These are phyloP conservation scores for Ogataea hybrid DNA, from an alignment of 1,139 yeast genomes.

Conservation along the genomic window DNA sequence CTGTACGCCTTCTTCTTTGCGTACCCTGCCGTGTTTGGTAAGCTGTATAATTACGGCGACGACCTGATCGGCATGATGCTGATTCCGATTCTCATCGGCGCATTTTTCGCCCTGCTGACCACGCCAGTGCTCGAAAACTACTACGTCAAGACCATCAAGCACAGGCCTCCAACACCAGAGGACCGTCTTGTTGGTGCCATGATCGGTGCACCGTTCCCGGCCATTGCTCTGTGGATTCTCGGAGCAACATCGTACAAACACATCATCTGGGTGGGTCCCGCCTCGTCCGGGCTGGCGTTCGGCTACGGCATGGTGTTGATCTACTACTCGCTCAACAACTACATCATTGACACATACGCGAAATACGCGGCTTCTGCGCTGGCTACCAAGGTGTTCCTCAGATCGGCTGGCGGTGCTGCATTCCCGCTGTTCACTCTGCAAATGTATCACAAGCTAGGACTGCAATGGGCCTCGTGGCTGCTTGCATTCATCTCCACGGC, in stretches of 20 bases:
- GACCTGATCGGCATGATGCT: conserved; percentile 78
- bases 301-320: conserved; percentile 92
- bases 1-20: conserved; percentile 93
- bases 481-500: conserved; percentile 82
- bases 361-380: conserved; percentile 88
- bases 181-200: conserved; percentile 85
- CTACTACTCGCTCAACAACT: conserved; percentile 83
- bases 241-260: conserved; percentile 85
- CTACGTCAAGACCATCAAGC: conserved; percentile 51
- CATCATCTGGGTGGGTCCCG: conserved; percentile 93
- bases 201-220: conserved; percentile 89
- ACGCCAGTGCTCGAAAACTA: conserved; percentile 69
- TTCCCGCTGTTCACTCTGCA: conserved; percentile 80
- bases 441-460: conserved; percentile 72
- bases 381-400: conserved; percentile 84
- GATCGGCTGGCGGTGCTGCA: conserved; percentile 88
- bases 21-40: conserved; percentile 70
- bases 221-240: conserved; percentile 78
- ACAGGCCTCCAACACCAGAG: conserved; percentile 76
- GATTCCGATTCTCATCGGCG: conserved; percentile 87
- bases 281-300: conserved; percentile 83
- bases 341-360: conserved; percentile 84
- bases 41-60: conserved; percentile 63
- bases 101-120: conserved; percentile 63
- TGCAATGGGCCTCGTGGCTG: conserved; percentile 82